Base-by-base conservation (phyloP, 2,329 filamentous ascomycete species). In the Claviceps quebecensis region DNA sequence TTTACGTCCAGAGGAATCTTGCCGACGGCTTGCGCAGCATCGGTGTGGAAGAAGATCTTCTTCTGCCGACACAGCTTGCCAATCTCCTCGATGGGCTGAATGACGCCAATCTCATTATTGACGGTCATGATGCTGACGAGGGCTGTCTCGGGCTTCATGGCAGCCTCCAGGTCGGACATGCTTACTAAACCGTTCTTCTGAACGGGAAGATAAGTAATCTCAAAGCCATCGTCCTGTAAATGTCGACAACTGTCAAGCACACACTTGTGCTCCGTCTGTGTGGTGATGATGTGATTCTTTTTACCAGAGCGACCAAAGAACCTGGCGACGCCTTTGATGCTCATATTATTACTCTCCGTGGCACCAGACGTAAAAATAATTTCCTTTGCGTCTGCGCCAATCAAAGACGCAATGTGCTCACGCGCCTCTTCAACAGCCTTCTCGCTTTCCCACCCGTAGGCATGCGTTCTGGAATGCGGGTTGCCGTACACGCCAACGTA, bases 281-380 rank as follows among this genome's bases (percentile, higher is more conserved):
- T 88, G 23, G 93, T 98, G 67, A 98, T 89, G 63, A 98, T 91
- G 69, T 98, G 93, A 72, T 86, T 95, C 81, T 97, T 97, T 80
- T 96, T 96, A 61, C 89, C 90, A 2, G 81, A 83, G 53, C 87
- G 81, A 58, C 88, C 89, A 66, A 96, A 96, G 72, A 98, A 98
- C 56, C 91, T 80, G 19, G 93, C 90, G 8, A 98, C 91, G 56
- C 93, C 93, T 72, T 98, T 98, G 72, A 98, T 88, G 69, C 89
- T 95, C 93, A 98, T 98, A 63, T 98, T 98, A 71, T 98, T 98
- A 65, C 89, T 96, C 73, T 98, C 93, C 0, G 93, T 98, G 16
- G 93, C 93, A 51, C 93, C 93, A 61, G 90, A 96, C 6, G 93
- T 98, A 71, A 98, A 97, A 61, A 98, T 94, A 58, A 98, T 97